Conservation (phyloP, 179 eudicot species). For the Amaranthus tricolor region DNA sequence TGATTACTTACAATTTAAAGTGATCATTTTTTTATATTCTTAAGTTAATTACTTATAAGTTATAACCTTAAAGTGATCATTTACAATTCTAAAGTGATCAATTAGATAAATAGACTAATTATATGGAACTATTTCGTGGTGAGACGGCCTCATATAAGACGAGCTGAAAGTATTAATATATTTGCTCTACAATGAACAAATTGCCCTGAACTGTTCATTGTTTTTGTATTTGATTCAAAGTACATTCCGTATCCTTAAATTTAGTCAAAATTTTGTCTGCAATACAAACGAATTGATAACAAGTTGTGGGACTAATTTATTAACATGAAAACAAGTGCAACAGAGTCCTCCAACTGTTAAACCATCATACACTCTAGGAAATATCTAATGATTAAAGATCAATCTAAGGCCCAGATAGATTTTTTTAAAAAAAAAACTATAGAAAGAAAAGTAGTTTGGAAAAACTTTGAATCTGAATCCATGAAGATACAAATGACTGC, state of each 20-base stretch:
- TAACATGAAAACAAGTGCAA: neutral
- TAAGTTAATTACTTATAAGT: no score
- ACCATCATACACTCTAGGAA: neutral
- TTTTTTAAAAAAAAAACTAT: neutral
- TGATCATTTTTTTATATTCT: no score
- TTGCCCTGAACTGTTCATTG: neutral
- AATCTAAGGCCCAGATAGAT: neutral
- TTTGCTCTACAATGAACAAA: neutral
- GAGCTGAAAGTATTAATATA: no score
- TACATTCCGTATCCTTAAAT: neutral
- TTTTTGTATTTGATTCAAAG: no score
- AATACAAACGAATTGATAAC: neutral
- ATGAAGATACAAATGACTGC: neutral
- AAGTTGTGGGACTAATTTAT: neutral
- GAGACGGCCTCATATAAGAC: no score
- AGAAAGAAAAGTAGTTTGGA: neutral
- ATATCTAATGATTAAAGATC: neutral
- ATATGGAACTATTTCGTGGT: no score
- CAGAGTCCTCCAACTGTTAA: neutral
- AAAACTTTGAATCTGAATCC: neutral
- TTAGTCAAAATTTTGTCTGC: neutral
- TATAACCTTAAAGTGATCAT: no score
- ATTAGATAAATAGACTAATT: no score
- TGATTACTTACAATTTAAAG: no score
- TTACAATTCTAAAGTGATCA: no score